Conservation (phyloP, 257 asterid genomes). For the Ballota nigra region DNA sequence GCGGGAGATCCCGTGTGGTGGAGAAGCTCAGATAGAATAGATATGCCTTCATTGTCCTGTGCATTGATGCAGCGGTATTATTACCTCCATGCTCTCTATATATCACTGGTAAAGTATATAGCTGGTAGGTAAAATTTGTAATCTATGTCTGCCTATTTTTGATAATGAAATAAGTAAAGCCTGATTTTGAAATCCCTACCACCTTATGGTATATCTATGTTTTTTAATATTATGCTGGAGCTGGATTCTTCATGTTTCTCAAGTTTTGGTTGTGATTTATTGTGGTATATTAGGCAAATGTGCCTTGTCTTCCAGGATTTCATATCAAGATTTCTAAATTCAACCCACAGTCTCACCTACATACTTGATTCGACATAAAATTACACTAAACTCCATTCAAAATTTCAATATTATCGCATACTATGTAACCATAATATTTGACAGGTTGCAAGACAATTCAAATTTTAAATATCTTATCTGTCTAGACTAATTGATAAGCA, state of each 20-base stretch:
- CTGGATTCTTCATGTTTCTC: background rate
- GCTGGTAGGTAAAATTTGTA: slow-evolving; percentile 25
- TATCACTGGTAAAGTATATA: slow-evolving; percentile 14
- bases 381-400: too few relatives aligned
- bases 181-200: slow-evolving; percentile 1
- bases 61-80: background rate
- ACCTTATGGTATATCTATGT: background rate
- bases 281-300: too few relatives aligned
- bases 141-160: slow-evolving; percentile 21
- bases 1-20: background rate
- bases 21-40: slow-evolving; percentile 8
- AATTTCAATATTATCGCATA: too few relatives aligned
- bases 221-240: background rate
- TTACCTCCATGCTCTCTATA: slow-evolving; percentile 6
- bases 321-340: too few relatives aligned
- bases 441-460: background rate
- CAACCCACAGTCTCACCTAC: too few relatives aligned
- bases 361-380: too few relatives aligned
- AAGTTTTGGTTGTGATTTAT: background rate
- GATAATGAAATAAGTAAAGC: slow-evolving; percentile 16
- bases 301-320: too few relatives aligned
- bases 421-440: too few relatives aligned
- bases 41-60: background rate
- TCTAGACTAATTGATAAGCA: background rate
- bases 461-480: background rate